Conservation (phyloP, 306 rosid genomes). For the Pterocarpus santalinus region DNA sequence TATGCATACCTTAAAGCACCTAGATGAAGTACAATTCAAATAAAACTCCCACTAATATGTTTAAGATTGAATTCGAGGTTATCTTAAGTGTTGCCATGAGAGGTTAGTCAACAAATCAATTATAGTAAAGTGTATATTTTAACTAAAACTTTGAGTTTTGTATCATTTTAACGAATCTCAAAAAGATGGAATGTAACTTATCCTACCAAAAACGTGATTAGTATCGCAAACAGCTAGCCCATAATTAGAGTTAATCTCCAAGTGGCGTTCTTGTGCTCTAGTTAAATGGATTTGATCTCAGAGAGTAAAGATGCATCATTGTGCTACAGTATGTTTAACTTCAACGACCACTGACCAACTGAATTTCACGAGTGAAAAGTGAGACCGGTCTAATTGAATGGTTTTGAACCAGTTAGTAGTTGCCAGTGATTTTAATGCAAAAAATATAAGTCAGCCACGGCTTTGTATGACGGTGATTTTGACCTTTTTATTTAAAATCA, state of each 20-base stretch:
- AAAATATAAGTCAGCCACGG: not conserved
- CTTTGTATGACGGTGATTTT: not conserved
- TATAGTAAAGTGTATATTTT: not conserved
- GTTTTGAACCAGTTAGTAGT: not conserved
- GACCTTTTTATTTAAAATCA: constrained; percentile 19
- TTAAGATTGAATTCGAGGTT: too few relatives aligned
- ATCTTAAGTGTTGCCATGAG: not conserved
- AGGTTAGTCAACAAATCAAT: not conserved
- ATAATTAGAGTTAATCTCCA: too few relatives aligned
- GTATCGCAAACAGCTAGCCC: too few relatives aligned
- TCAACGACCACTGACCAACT: constrained; percentile 45
- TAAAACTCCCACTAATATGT: not conserved
- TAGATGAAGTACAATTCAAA: too few relatives aligned
- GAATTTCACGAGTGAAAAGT: constrained; percentile 53
- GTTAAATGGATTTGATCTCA: not conserved
- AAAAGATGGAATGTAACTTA: too few relatives aligned
- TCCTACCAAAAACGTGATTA: too few relatives aligned
- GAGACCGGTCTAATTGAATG: constrained; percentile 27
- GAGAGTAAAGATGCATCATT: not conserved
- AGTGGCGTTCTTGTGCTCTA: not conserved
- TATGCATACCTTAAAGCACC: too few relatives aligned
- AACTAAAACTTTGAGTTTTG: too few relatives aligned
- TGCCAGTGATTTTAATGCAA: not conserved
- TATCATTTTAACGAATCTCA: too few relatives aligned
- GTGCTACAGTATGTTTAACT: not conserved